Percentiles rank a stretch among this genome's conserved stretches.
These are phyloP conservation scores for Asterochloris erici DNA, from an alignment of 139 green algal species.

Conservation along the genomic window DNA sequence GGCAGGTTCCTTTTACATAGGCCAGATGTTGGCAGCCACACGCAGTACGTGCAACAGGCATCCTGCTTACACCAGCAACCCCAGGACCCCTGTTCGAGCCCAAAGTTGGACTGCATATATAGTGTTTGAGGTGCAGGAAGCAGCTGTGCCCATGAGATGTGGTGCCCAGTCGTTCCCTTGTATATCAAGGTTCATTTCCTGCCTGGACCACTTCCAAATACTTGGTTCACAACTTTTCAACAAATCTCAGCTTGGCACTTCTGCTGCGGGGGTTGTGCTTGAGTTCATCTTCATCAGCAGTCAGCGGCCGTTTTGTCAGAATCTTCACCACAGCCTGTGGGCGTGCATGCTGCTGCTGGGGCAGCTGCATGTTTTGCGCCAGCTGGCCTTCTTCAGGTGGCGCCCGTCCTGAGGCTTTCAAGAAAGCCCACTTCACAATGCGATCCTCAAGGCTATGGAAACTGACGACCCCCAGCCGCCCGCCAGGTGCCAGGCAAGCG, in stretches of 20 bases:
- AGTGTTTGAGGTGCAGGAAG: too few relatives aligned
- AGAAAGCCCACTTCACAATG: slow-evolving; percentile 88
- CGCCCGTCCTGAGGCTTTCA: slow-evolving; percentile 42
- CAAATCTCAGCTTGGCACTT: slow-evolving; percentile 87
- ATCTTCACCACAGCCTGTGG: neutral
- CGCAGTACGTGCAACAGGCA: too few relatives aligned
- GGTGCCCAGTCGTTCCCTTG: too few relatives aligned
- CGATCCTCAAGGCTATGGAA: slow-evolving; percentile 96
- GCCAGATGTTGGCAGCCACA: too few relatives aligned
- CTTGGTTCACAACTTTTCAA: slow-evolving; percentile 54
- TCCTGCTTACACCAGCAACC: too few relatives aligned
- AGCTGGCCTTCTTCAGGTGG: neutral
- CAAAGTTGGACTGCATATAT: too few relatives aligned
- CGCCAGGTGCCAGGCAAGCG: slow-evolving; percentile 53
- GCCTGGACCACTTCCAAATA: too few relatives aligned
- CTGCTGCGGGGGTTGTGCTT: slow-evolving; percentile 65
- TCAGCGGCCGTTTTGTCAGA: slow-evolving; percentile 18
- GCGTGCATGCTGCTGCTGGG: neutral
- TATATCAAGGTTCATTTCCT: too few relatives aligned
- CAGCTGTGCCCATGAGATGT: too few relatives aligned
- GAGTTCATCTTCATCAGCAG: slow-evolving; percentile 53
- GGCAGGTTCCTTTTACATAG: too few relatives aligned
- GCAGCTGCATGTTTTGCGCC: neutral
- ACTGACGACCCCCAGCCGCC: slow-evolving; percentile 85
- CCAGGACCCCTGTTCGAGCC: too few relatives aligned